phyloP scores from a whole-genome alignment of 768 basidiomycete species.

The Serpula lacrymans region DNA sequence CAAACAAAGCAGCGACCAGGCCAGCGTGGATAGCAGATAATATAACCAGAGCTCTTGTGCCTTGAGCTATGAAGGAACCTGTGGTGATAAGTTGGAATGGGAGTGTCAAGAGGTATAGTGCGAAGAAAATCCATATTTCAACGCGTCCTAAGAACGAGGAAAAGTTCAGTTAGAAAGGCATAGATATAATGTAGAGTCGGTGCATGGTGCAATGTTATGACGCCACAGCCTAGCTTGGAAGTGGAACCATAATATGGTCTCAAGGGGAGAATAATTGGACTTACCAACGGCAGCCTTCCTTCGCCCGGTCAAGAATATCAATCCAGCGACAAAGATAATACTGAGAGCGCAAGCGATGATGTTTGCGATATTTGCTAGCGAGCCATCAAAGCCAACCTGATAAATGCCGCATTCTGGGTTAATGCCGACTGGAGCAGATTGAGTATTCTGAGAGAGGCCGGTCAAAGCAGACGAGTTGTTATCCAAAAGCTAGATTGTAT shows the following conservation, averaged over 20 bases:
- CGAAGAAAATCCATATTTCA: constrained; percentile 67
- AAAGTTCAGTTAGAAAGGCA: constrained; percentile 7
- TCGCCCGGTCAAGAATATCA: constrained; percentile 57
- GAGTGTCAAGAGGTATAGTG: constrained; percentile 66
- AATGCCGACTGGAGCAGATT: constrained; percentile 74
- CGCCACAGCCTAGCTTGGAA: neutral
- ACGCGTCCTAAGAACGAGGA: constrained; percentile 47
- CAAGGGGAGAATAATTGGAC: constrained; percentile 28
- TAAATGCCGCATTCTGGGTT: constrained; percentile 79
- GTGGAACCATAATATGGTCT: constrained; percentile 1
- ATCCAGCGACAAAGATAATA: constrained; percentile 51
- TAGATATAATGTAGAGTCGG: no score
- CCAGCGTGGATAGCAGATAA: constrained; percentile 81
- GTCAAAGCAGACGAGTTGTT: constrained; percentile 29
- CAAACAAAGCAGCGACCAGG: constrained; percentile 72
- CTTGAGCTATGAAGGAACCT: constrained; percentile 77
- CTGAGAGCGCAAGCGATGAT: constrained; percentile 78
- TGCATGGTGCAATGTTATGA: no score
- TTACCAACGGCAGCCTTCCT: constrained; percentile 87
- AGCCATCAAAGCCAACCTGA: constrained; percentile 51
- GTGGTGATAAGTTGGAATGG: constrained; percentile 80
- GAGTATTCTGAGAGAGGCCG: constrained; percentile 41
- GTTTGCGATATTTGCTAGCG: constrained; percentile 83
- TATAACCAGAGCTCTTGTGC: constrained; percentile 62
- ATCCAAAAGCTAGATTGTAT: constrained; percentile 42